Evolutionary conservation across 169 alveolate species (phyloP), one percentile per base, ranked within the genome.

Genomic region (Cryptosporidium meleagridis): DNA sequence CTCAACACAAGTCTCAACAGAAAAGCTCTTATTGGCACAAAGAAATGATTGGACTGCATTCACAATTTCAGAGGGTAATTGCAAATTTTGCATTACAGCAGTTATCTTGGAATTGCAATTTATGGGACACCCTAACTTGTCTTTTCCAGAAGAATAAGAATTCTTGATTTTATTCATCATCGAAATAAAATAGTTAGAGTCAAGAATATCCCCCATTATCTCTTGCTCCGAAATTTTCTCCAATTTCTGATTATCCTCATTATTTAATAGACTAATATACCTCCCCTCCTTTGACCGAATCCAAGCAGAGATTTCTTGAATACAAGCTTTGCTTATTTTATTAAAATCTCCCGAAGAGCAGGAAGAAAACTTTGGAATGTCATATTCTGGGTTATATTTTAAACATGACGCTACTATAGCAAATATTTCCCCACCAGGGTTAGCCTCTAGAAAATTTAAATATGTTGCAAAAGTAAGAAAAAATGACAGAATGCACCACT

Each of bases 401-500:
- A 80, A 29, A 44, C 89, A 80, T 14, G 89, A 80, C 23, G 16
- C 70, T 6, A 21, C 75, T 6, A 62, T 7, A 41, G 41, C 37
- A 7, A 80, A 39, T 9, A 29, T 41, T 23, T 44, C 65, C n/a
- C 44, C 67, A 16, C 52, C 26, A 21, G 35, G 65, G 53, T n/a
- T 48, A 31, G 89, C 75, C 68, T 26, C 73, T 37, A 80, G n/a
- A 14, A 55, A 35, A 55, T 16, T 44, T 18, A 70, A 31, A 45
- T 70, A 51, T 26, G 51, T 9, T 29, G 45, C 51, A 45, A 70
- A 48, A 45, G 29, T 70, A 35, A 70, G 29, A 35, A 70, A 35
- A 35, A 65, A 33, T 65, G 51, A 33, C 72, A 65, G 51, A 65
- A 55, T 55, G 67, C 51, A 65, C 72, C 72, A 65, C 72, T 65